Evolutionary conservation across 2,329 filamentous ascomycete species (phyloP), one percentile per base, ranked within the genome.

Genomic region (Alternaria sp.): DNA sequence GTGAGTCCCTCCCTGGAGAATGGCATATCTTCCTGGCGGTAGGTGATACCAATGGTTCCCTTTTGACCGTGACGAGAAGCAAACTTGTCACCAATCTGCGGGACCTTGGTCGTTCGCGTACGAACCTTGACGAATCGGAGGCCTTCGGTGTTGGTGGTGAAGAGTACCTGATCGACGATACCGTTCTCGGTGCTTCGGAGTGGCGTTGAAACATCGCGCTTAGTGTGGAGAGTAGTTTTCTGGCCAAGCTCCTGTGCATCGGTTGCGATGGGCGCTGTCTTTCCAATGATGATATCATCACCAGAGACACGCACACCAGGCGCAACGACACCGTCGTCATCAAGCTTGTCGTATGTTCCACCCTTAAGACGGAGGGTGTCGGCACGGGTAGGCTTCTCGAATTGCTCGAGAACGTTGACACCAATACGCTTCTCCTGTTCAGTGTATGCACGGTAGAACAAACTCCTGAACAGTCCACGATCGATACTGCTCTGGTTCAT

Each of bases 401-500:
- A 99, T 58, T 90, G 86, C 79, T 99, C 96, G 5, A 97, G 89
- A 39, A 96, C 90, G 67, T 93, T 93, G 82, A 98, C 91, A 64
- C 95, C 95, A 30, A 99, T 91, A 67, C 93, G 91, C 85, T 98
- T 98, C 82, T 99, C 95, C 67, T 93, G 93, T 75, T 99, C 95
- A 32, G 93, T 96, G 81, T 99, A 99, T 11, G 94, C 93, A 69
- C 96, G 90, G 87, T 97, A 99, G 84, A 98, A 99, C 55, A 99
- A 82, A 86, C 93, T 97, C 74, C 96, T 88, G 89, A 99, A 99
- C 5, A 99, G 85, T 64, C 95, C 95, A 75, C 95, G 91, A 79
- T 99, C 95, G 73, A 99, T 98, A 80, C 93, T 97, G 82, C 93
- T 97, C 83, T 99, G 95, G 80, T 99, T 99, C 95, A 99, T 98